Evolutionary conservation across 352 stramenopile species (phyloP).

Genomic region (Globisporangium orthogonon): DNA sequence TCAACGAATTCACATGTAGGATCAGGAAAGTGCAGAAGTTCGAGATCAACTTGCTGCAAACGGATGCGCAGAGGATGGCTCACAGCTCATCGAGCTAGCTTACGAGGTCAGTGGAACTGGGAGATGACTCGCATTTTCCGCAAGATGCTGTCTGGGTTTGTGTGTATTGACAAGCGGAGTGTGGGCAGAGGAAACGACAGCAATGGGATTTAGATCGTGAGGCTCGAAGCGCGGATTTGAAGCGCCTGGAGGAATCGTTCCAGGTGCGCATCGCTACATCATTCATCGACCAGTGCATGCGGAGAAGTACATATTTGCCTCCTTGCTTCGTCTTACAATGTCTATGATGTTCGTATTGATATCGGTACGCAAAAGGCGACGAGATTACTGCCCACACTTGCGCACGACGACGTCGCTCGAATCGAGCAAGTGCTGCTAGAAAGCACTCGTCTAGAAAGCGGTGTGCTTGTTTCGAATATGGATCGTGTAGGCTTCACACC

Average conservation of each 20-base stretch:
- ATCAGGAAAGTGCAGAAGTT: conserved; percentile 1
- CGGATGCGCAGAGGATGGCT: background rate
- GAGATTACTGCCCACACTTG: conserved; percentile 6
- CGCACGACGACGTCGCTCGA: conserved; percentile 3
- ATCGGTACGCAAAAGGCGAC: background rate
- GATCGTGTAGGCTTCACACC: conserved; percentile 7
- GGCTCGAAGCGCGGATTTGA: background rate
- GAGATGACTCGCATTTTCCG: too few species aligned
- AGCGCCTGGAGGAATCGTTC: background rate
- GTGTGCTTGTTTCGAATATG: background rate
- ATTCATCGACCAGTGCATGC: too few species aligned
- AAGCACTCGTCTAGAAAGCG: background rate
- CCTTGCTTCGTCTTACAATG: background rate
- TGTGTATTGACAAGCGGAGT: background rate
- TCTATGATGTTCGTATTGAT: background rate
- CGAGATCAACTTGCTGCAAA: background rate
- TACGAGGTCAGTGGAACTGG: conserved; percentile 5
- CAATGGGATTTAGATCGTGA: conserved; percentile 7
- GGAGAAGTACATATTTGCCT: too few species aligned
- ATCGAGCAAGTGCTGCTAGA: conserved; percentile 9
- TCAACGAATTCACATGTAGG: background rate
- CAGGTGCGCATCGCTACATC: background rate
- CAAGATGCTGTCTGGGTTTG: too few species aligned
- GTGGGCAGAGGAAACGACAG: conserved; percentile 8
- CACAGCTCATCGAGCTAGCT: background rate